Percentiles rank a stretch among this genome's conserved stretches.
Conservation (phyloP, 208 protist genomes). For the Acanthamoeba healyi region DNA sequence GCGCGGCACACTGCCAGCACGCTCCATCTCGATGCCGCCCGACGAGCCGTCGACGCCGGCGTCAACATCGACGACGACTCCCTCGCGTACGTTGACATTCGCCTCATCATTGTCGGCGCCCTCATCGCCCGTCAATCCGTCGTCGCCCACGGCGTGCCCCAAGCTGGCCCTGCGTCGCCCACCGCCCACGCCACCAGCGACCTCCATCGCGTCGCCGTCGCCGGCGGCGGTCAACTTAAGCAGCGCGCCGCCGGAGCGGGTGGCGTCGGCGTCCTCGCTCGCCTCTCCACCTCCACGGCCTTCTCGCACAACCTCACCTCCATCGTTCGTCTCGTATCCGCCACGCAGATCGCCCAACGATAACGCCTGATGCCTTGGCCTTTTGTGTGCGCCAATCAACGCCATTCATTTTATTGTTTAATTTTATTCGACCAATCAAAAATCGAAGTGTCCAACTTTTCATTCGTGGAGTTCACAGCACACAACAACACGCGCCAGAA, state of each 20-base stretch:
- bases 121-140: not conserved
- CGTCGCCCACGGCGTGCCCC: not conserved
- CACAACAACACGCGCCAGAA: too few species aligned
- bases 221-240: not conserved
- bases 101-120: not conserved
- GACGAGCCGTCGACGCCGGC: not conserved
- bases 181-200: not conserved
- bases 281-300: not conserved
- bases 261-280: not conserved
- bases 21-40: conserved; percentile 54
- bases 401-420: too few species aligned
- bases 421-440: too few species aligned
- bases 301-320: not conserved
- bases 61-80: not conserved
- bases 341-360: not conserved
- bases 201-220: not conserved
- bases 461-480: too few species aligned
- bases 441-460: too few species aligned
- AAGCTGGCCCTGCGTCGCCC: conserved; percentile 21
- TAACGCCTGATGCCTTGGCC: not conserved
- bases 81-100: not conserved
- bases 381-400: too few species aligned
- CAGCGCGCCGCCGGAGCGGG: too few species aligned
- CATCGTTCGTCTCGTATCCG: not conserved
- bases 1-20: not conserved